Percentiles rank a stretch among this genome's conserved stretches.
Evolutionary conservation across 2,329 filamentous ascomycete species (phyloP).

Genomic region (Hymenoscyphus scutula): DNA sequence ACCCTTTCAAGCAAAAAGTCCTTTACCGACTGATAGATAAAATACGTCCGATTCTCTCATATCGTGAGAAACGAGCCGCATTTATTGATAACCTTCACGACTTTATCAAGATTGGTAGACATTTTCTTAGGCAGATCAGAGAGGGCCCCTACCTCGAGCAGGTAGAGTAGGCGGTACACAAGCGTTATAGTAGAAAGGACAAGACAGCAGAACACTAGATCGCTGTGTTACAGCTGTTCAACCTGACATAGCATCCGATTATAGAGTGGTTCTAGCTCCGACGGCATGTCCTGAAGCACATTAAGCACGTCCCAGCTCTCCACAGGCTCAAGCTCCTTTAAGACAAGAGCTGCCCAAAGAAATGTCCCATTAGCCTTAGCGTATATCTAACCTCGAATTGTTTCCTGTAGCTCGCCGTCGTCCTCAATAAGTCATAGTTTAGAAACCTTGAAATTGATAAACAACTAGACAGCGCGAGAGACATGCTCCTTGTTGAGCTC

Average conservation of each 20-base stretch:
- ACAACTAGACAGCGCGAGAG: not conserved
- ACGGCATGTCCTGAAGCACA: not conserved
- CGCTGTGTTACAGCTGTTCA: not conserved
- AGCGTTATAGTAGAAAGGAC: constrained; percentile 4
- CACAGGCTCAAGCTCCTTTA: not conserved
- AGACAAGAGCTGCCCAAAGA: constrained; percentile 7
- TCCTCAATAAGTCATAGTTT: constrained; percentile 24
- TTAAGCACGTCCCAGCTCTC: not conserved
- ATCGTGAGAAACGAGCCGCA: too few relatives aligned
- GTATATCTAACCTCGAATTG: constrained; percentile 18
- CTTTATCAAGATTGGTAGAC: too few relatives aligned
- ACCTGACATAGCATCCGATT: not conserved
- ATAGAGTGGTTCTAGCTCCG: not conserved
- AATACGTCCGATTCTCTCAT: not conserved
- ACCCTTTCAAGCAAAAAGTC: not conserved
- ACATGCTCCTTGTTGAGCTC: too few relatives aligned
- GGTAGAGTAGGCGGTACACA: not conserved
- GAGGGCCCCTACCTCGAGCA: too few relatives aligned
- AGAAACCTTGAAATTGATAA: constrained; percentile 30
- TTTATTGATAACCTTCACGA: not conserved
- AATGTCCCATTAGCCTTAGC: not conserved
- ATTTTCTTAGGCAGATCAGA: not conserved
- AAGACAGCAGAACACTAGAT: not conserved
- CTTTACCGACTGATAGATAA: too few relatives aligned
- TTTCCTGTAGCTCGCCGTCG: constrained; percentile 20